Conservation (phyloP, 2,329 filamentous ascomycete species). For the Pseudohalonectria lignicola region DNA sequence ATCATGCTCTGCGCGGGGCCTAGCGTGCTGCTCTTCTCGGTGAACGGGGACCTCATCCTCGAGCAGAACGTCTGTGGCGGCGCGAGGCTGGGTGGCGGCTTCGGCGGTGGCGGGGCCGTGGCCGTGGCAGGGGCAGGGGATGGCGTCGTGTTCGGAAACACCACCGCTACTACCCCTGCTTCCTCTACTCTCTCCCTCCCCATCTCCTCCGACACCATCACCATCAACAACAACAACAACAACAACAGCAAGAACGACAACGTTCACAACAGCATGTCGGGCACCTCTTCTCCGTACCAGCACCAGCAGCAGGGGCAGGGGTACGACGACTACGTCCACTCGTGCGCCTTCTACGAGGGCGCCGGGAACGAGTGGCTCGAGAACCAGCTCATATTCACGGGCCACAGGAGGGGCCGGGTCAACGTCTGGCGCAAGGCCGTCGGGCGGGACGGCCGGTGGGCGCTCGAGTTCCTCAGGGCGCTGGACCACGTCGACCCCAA, state of each 20-base stretch:
- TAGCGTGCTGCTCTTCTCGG: slow-evolving; percentile 66
- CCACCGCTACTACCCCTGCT: too few species aligned
- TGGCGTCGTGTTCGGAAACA: too few species aligned
- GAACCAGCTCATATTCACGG: slow-evolving; percentile 77
- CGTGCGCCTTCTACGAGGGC: slow-evolving; percentile 89
- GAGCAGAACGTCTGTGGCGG: slow-evolving; percentile 69
- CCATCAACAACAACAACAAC: too few species aligned
- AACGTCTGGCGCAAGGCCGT: slow-evolving; percentile 58
- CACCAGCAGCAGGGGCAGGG: background rate
- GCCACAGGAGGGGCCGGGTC: slow-evolving; percentile 72
- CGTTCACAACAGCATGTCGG: too few species aligned
- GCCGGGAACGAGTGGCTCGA: slow-evolving; percentile 86
- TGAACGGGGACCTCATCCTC: slow-evolving; percentile 77
- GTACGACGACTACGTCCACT: slow-evolving; percentile 62
- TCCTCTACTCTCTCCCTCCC: too few species aligned
- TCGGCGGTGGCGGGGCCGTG: too few species aligned
- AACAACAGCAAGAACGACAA: background rate
- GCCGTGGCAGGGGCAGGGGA: too few species aligned
- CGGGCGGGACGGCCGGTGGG: slow-evolving; percentile 54
- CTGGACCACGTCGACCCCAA: slow-evolving; percentile 69
- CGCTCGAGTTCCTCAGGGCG: slow-evolving; percentile 66
- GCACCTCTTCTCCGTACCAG: too few species aligned
- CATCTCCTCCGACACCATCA: too few species aligned
- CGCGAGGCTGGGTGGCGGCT: slow-evolving; percentile 8
- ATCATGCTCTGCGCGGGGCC: slow-evolving; percentile 75